Evolutionary conservation across 805 yeast species (phyloP).

Genomic region (Jamesozyma spencerorum): DNA sequence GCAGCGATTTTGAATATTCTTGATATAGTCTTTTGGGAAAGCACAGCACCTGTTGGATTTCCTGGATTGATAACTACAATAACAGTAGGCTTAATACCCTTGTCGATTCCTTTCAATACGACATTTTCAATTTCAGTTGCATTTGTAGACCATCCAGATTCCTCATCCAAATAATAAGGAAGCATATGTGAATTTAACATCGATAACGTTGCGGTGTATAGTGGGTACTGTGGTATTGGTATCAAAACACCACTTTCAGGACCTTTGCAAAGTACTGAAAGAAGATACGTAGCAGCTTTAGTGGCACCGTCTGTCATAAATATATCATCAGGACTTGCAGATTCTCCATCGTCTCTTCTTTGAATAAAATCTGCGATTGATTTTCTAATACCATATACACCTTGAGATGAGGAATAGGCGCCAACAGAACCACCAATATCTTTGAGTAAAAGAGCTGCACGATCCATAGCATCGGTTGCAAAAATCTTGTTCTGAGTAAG

Average conservation of each 20-base stretch:
- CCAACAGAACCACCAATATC: conserved; percentile 73
- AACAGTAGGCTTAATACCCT: conserved; percentile 60
- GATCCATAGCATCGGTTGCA: conserved; percentile 59
- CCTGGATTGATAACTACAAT: conserved; percentile 95
- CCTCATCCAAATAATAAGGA: conserved; percentile 80
- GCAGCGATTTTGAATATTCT: conserved; percentile 74
- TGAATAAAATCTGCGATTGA: conserved; percentile 74
- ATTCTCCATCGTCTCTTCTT: conserved; percentile 69
- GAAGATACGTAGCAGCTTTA: conserved; percentile 73
- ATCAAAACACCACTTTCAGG: conserved; percentile 68
- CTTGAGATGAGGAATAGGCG: conserved; percentile 92
- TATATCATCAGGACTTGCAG: conserved; percentile 58
- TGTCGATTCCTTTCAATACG: conserved; percentile 38
- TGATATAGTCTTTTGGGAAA: conserved; percentile 54
- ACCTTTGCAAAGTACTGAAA: conserved; percentile 61
- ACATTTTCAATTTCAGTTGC: conserved; percentile 50
- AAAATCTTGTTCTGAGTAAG: conserved; percentile 19
- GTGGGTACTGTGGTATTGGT: conserved; percentile 97
- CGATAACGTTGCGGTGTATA: conserved; percentile 87
- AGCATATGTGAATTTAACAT: conserved; percentile 69
- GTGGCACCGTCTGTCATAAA: conserved; percentile 93
- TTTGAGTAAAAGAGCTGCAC: conserved; percentile 55
- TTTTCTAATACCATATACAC: conserved; percentile 60
- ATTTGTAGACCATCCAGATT: conserved; percentile 73
- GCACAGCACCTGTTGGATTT: conserved; percentile 91